phyloP scores from a whole-genome alignment of 192 early-diverging fungal species.

The Rhizoclosmatium sp. region DNA sequence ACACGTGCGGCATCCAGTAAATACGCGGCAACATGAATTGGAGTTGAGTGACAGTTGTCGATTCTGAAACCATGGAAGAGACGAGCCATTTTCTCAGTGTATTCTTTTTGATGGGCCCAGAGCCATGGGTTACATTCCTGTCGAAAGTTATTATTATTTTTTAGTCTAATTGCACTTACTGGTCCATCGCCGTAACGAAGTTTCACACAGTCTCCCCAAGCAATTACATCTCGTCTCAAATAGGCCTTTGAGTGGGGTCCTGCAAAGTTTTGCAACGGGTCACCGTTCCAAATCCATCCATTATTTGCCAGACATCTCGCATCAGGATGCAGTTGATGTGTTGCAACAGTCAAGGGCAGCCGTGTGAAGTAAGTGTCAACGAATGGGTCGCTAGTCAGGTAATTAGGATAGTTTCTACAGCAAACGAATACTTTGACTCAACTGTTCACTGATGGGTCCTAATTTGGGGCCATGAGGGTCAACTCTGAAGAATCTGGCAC shows the following conservation, averaged over 20 bases:
- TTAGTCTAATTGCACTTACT: constrained; percentile 30
- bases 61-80: constrained; percentile 97
- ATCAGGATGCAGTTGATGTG: constrained; percentile 68
- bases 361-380: constrained; percentile 97
- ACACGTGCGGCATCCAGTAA: constrained; percentile 87
- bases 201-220: constrained; percentile 99
- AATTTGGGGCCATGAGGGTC: constrained; percentile 89
- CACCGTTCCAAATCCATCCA: constrained; percentile 86
- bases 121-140: constrained; percentile 91
- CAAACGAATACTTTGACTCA: constrained; percentile 41
- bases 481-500: constrained; percentile 84
- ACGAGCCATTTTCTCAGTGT: constrained; percentile 87
- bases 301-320: constrained; percentile 89
- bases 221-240: constrained; percentile 92
- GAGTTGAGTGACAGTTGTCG: constrained; percentile 99
- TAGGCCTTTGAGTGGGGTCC: constrained; percentile 87
- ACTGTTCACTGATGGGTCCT: constrained; percentile 72
- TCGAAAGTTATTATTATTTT: not conserved
- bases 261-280: constrained; percentile 95
- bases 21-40: constrained; percentile 92
- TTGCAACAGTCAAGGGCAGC: constrained; percentile 64
- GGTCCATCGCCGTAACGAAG: constrained; percentile 88
- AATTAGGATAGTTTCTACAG: not conserved
- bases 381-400: constrained; percentile 72
- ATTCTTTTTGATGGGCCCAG: constrained; percentile 91